Evolutionary conservation across 225 moss, liverwort and hornwort species (phyloP).

Genomic region (Anthoceros angustus): DNA sequence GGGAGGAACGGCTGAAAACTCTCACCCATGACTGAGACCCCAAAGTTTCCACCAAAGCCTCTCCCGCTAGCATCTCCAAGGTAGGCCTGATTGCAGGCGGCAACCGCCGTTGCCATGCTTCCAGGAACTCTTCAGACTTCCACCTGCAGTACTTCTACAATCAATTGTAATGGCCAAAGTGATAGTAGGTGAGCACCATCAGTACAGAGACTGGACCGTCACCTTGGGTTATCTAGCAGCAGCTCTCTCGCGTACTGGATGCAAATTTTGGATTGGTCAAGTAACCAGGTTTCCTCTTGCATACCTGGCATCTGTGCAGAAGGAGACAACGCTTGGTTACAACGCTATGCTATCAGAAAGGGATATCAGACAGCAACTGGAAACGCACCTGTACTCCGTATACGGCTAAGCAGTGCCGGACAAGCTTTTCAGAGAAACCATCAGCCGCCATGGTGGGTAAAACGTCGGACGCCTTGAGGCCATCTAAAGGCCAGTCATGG

Average conservation of each 20-base stretch:
- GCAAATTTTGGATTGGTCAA: slow-evolving; percentile 63
- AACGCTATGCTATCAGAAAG: background rate
- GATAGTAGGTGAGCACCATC: background rate
- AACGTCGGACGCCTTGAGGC: slow-evolving; percentile 38
- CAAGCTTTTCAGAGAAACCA: slow-evolving; percentile 51
- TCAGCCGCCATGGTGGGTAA: slow-evolving; percentile 39
- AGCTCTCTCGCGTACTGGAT: slow-evolving; percentile 55
- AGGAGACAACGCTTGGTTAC: slow-evolving; percentile 7
- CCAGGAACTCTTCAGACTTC: slow-evolving; percentile 42
- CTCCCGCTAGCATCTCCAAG: slow-evolving; percentile 67
- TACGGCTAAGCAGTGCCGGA: slow-evolving; percentile 51
- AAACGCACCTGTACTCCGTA: slow-evolving; percentile 26
- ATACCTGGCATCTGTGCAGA: slow-evolving; percentile 10
- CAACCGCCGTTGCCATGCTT: slow-evolving; percentile 43
- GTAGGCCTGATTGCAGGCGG: slow-evolving; percentile 42
- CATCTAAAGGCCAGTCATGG: slow-evolving; percentile 59
- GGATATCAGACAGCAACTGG: background rate
- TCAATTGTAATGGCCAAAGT: background rate
- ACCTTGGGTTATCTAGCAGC: slow-evolving; percentile 24
- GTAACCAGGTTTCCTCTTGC: slow-evolving; percentile 29
- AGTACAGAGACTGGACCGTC: too few relatives aligned
- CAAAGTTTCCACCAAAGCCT: slow-evolving; percentile 51
- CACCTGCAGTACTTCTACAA: slow-evolving; percentile 9
- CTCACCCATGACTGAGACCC: slow-evolving; percentile 64
- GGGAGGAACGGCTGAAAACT: slow-evolving; percentile 44